Conservation (phyloP, 768 basidiomycete species). For the Psilocybe subaeruginosa region DNA sequence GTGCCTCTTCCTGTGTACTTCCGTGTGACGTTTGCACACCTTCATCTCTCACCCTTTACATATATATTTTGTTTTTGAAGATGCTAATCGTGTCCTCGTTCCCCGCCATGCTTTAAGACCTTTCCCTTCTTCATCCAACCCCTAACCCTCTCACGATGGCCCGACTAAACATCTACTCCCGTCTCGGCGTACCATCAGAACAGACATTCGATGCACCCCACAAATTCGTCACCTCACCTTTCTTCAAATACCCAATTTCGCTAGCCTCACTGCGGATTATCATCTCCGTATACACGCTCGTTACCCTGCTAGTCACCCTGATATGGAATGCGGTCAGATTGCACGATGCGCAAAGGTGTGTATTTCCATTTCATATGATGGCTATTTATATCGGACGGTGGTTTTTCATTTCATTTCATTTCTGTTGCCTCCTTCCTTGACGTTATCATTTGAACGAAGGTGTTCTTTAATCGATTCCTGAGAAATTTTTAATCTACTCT, state of each 20-base stretch:
- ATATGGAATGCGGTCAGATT: conserved; percentile 33
- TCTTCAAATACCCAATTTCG: conserved; percentile 41
- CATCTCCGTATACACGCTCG: conserved; percentile 54
- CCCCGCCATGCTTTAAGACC: too few relatives aligned
- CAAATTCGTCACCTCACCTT: conserved; percentile 51
- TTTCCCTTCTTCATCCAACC: background rate
- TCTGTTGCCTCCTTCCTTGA: background rate
- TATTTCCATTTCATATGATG: conserved; percentile 5
- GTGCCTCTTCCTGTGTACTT: too few relatives aligned
- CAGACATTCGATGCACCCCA: conserved; percentile 37
- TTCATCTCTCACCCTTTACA: background rate
- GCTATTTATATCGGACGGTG: background rate
- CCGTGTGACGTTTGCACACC: too few relatives aligned
- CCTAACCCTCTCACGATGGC: conserved; percentile 7
- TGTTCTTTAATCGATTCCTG: background rate
- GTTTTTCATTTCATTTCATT: background rate
- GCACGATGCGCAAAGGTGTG: conserved; percentile 34
- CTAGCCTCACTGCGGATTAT: conserved; percentile 50
- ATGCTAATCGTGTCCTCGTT: background rate
- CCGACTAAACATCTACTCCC: conserved; percentile 16
- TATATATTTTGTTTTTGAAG: background rate
- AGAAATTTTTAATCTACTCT: too few relatives aligned
- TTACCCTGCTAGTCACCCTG: conserved; percentile 41
- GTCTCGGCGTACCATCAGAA: conserved; percentile 14
- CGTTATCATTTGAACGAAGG: background rate